These are phyloP conservation scores for Simplicillium sp. DNA, from an alignment of 2,329 filamentous ascomycete genomes.

Conservation along the genomic window DNA sequence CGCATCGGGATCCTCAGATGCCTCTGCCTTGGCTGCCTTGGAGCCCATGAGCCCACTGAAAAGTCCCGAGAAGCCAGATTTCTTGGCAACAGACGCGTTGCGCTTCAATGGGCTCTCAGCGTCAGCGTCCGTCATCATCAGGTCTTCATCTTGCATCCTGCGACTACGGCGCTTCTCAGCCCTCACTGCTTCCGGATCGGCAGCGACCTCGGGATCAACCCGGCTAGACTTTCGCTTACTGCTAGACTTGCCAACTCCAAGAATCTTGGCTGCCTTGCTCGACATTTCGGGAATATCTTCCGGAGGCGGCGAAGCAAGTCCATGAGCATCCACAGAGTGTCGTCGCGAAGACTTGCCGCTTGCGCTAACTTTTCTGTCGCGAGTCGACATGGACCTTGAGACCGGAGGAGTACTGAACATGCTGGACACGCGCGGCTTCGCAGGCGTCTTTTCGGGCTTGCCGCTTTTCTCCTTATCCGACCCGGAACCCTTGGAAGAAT, in stretches of 20 bases:
- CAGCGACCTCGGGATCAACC: slow-evolving; percentile 37
- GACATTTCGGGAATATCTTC: slow-evolving; percentile 58
- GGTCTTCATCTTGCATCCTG: slow-evolving; percentile 27
- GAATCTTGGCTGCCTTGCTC: slow-evolving; percentile 69
- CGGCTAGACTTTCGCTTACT: slow-evolving; percentile 37
- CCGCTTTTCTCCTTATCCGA: slow-evolving; percentile 53
- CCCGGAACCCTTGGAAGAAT: slow-evolving; percentile 56
- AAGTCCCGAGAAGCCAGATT: slow-evolving; percentile 47
- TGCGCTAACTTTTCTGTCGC: slow-evolving; percentile 49
- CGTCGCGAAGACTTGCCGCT: slow-evolving; percentile 55
- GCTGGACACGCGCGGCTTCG: slow-evolving; percentile 53
- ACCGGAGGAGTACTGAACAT: slow-evolving; percentile 61
- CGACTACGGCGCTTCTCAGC: slow-evolving; percentile 23
- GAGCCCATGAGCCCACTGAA: slow-evolving; percentile 50
- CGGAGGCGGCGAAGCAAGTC: slow-evolving; percentile 62
- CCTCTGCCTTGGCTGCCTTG: slow-evolving; percentile 33
- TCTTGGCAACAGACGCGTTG: slow-evolving; percentile 32
- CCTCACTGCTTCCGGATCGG: slow-evolving; percentile 26
- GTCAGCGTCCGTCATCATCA: slow-evolving; percentile 25
- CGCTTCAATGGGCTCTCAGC: slow-evolving; percentile 24
- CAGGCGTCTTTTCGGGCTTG: slow-evolving; percentile 52
- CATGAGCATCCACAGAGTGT: slow-evolving; percentile 56
- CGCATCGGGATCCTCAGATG: slow-evolving; percentile 37
- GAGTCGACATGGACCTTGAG: slow-evolving; percentile 59
- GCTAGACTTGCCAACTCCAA: slow-evolving; percentile 44